A percentile compares a stretch with the other conserved stretches of the same genome.
phyloP scores from a whole-genome alignment of 495 filamentous ascomycete genomes.

The Cenococcum geophilum region DNA sequence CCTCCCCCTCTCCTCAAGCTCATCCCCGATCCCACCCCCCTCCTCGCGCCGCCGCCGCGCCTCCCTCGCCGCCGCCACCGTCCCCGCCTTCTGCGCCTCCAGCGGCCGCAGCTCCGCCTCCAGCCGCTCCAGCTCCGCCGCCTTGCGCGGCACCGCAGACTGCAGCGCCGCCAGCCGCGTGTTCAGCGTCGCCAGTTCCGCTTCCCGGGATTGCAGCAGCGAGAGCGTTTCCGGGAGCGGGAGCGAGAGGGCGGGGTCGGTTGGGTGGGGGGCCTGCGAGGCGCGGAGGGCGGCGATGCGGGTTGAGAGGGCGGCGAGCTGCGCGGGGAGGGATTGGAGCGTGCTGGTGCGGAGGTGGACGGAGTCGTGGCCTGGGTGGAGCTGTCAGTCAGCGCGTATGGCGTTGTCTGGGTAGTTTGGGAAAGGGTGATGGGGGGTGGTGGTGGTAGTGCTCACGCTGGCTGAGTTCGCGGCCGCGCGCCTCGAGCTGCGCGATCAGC shows the following conservation, averaged over 20 bases:
- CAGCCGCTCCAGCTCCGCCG: constrained; percentile 63
- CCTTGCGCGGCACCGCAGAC: constrained; percentile 60
- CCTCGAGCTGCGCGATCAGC: constrained; percentile 67
- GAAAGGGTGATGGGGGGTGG: constrained; percentile 26
- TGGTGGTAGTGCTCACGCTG: constrained; percentile 24
- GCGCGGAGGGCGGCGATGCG: constrained; percentile 50
- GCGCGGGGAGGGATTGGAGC: constrained; percentile 55
- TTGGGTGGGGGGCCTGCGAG: constrained; percentile 42
- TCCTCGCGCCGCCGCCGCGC: constrained; percentile 71
- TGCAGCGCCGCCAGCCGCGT: constrained; percentile 61
- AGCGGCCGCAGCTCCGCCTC: constrained; percentile 64
- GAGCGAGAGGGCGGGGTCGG: constrained; percentile 41
- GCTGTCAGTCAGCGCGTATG: neutral
- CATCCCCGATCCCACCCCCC: constrained; percentile 62
- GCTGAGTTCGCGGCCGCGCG: constrained; percentile 55
- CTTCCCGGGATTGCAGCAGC: constrained; percentile 54
- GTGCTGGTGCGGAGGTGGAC: constrained; percentile 56
- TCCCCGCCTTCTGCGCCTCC: constrained; percentile 63
- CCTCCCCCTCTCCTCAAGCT: constrained; percentile 72
- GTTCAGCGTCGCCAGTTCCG: constrained; percentile 58
- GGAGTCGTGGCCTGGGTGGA: constrained; percentile 54
- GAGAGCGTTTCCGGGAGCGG: constrained; percentile 54
- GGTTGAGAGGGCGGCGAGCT: constrained; percentile 56
- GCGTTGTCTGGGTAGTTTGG: neutral
- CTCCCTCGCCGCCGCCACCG: constrained; percentile 65